These are phyloP conservation scores for Apiospora aurea DNA, from an alignment of 2,329 filamentous ascomycete genomes.

Conservation along the genomic window DNA sequence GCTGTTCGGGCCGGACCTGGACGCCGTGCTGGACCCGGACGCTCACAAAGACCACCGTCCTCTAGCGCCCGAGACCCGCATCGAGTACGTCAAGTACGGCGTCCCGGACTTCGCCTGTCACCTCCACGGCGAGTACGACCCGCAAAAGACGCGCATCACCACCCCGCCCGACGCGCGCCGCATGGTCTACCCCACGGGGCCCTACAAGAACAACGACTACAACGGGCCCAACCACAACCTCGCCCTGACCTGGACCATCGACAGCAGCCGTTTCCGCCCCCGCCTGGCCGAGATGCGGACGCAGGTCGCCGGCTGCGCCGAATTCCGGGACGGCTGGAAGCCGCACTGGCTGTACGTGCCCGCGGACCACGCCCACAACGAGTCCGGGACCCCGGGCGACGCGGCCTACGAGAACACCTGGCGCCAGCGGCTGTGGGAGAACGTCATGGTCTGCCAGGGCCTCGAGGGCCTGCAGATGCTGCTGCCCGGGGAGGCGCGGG, in stretches of 20 bases:
- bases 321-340: constrained; percentile 24
- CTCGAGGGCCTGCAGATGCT: constrained; percentile 31
- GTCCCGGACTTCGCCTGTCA: constrained; percentile 24
- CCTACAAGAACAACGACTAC: constrained; percentile 5
- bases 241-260: constrained; percentile 26
- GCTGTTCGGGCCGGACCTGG: constrained; percentile 22
- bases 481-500: background rate
- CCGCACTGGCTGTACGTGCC: constrained; percentile 13
- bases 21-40: constrained; percentile 12
- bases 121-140: background rate
- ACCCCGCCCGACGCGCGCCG: constrained; percentile 53
- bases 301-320: constrained; percentile 6
- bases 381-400: background rate
- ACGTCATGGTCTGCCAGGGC: constrained; percentile 32
- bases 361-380: background rate
- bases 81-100: constrained; percentile 28
- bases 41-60: background rate
- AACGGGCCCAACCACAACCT: constrained; percentile 21
- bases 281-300: constrained; percentile 27
- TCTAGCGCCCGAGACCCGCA: background rate
- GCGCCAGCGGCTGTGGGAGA: constrained; percentile 28
- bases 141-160: constrained; percentile 40
- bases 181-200: background rate
- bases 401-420: background rate
- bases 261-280: constrained; percentile 25